phyloP scores from a whole-genome alignment of 2,329 filamentous ascomycete species.

The Capronia epimyces region DNA sequence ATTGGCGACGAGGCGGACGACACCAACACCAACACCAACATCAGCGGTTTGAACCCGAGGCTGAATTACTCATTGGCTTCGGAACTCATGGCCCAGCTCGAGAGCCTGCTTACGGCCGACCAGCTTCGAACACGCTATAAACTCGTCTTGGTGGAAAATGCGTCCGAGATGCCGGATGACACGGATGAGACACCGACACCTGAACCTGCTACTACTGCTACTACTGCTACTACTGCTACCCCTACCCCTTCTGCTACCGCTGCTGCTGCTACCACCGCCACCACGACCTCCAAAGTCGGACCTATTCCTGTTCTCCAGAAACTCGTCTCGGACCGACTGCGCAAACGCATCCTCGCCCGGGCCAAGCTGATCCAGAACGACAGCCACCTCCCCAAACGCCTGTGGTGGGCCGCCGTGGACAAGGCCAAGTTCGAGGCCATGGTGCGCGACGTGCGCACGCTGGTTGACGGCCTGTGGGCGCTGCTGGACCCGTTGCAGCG shows the following conservation, averaged over 20 bases:
- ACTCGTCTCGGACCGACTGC: background rate
- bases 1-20: background rate
- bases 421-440: background rate
- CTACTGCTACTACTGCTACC: background rate
- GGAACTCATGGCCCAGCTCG: conserved; percentile 1
- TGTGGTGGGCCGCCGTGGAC: conserved; percentile 1
- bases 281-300: background rate
- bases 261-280: background rate
- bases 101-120: background rate
- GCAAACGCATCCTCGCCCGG: background rate
- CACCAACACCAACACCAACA: background rate
- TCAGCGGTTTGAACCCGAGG: background rate
- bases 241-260: background rate
- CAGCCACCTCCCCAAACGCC: background rate
- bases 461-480: conserved; percentile 3
- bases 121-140: conserved; percentile 1
- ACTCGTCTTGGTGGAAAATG: background rate
- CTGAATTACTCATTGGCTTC: background rate
- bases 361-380: background rate
- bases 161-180: background rate
- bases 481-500: background rate
- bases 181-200: background rate
- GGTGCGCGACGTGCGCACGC: background rate
- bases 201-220: background rate
- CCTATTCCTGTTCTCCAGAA: background rate